Evolutionary conservation across 306 rosid genomes (phyloP), one percentile per base, ranked within the genome.

Genomic region (Biancaea sappan): DNA sequence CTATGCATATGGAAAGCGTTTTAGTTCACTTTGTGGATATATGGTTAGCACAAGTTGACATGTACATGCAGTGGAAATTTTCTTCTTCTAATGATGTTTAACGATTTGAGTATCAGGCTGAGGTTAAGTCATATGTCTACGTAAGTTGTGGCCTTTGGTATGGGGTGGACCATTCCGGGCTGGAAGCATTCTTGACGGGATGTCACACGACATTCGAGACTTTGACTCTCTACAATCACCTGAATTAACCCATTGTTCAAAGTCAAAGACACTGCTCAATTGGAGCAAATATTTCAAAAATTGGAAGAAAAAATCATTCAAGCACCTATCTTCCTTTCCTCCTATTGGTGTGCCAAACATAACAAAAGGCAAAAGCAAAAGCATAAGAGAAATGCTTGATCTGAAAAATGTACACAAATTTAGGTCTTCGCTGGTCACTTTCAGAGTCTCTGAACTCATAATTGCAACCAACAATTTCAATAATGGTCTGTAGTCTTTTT

Each of bases 391-490:
- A 24, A 76, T 73, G 73, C 26, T 77, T 11, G 64, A 4, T 53
- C 31, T 75, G 1, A 73, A 60, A 66, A 69, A 84, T 63, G 11
- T 88, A 34, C 61, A 73, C 79, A 84, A 77, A 71, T 84, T 92
- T 68, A 87, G 78, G 80, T 78, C 88, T 74, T 83, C 89, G 2
- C 60, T 86, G 87, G 83, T 68, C 70, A 90, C 79, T 77, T 90
- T 92, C 66, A 83, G 81, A 72, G 71, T 64, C 79, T 72, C 88
- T 29, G 88, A 90, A 2, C 84, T 94, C 15, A 85, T 57, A 73
- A 19, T 73, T 58, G 96, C 97, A n/a, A 94, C 97, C 75, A 18
- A 87, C 72, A 79, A 86, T 74, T 94, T 90, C 64, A 87, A 68
- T 79, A 34, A 11, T 14, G 97, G 99, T 94, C 7, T 31, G 81